A percentile compares a stretch with the other conserved stretches of the same genome.
Conservation (phyloP, 1,284 basidiomycete species). For the Ceratobasidium sp. region DNA sequence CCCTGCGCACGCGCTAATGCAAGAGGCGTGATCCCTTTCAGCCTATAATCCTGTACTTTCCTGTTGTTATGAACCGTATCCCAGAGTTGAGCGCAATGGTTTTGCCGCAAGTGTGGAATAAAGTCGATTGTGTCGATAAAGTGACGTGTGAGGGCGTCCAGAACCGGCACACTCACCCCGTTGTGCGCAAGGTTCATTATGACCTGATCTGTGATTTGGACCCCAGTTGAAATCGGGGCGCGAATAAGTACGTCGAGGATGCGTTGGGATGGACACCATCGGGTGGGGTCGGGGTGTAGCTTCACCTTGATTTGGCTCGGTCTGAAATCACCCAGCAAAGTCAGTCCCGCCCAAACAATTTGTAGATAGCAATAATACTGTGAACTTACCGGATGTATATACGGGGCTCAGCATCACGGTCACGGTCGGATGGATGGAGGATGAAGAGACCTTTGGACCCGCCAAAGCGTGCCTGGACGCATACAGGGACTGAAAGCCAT, state of each 20-base stretch:
- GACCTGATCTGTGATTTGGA: slow-evolving; percentile 35
- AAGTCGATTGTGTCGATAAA: neutral
- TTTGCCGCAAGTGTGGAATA: slow-evolving; percentile 16
- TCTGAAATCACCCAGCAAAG: neutral
- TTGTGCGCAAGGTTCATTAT: slow-evolving; percentile 46
- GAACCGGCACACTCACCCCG: slow-evolving; percentile 12
- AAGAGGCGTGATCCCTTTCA: slow-evolving; percentile 12
- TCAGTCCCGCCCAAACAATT: slow-evolving; percentile 7
- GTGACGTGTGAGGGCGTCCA: slow-evolving; percentile 7
- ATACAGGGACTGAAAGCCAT: slow-evolving; percentile 26
- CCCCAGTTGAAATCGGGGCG: slow-evolving; percentile 1
- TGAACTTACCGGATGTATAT: slow-evolving; percentile 36
- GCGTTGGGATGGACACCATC: slow-evolving; percentile 36
- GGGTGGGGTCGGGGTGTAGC: slow-evolving; percentile 39
- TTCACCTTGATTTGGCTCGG: slow-evolving; percentile 44
- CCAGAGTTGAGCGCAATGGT: slow-evolving; percentile 5
- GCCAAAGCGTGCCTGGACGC: slow-evolving; percentile 44
- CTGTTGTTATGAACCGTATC: neutral
- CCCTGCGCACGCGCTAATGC: slow-evolving; percentile 33
- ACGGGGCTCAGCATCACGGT: neutral
- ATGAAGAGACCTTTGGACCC: slow-evolving; percentile 45
- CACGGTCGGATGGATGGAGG: slow-evolving; percentile 36
- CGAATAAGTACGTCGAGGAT: slow-evolving; percentile 42
- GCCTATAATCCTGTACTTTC: slow-evolving; percentile 8
- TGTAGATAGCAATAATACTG: neutral